Evolutionary conservation across 306 rosid species (phyloP).

Genomic region (Abrus pulchellus): DNA sequence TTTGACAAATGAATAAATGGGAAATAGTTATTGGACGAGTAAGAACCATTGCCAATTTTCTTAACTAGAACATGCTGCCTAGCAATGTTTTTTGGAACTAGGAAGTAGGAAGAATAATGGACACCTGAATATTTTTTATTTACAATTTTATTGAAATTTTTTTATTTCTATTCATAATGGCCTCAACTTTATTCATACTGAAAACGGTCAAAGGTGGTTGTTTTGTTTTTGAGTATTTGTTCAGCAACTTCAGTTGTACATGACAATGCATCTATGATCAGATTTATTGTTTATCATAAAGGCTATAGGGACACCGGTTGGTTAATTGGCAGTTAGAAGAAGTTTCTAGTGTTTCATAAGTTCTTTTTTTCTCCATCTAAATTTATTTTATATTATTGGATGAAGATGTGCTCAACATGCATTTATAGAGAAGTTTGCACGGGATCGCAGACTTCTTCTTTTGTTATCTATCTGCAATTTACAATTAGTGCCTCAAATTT

Average conservation of each 20-base stretch:
- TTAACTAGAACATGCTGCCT: constrained; percentile 21
- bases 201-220: neutral
- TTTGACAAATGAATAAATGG: constrained; percentile 23
- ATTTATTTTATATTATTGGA: neutral
- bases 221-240: neutral
- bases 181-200: constrained; percentile 13
- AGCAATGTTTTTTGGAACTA: constrained; percentile 2
- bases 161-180: neutral
- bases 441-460: constrained; percentile 1
- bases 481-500: neutral
- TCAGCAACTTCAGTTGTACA: constrained; percentile 19
- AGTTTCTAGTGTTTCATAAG: too few species aligned
- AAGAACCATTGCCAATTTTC: constrained; percentile 29
- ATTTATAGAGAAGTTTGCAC: neutral
- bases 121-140: neutral
- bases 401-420: constrained; percentile 4
- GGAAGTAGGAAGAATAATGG: neutral
- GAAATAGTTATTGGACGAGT: neutral
- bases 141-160: neutral
- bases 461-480: neutral
- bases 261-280: neutral
- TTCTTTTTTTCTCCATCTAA: constrained; percentile 36
- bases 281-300: too few species aligned
- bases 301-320: too few species aligned
- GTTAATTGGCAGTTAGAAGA: too few species aligned